phyloP scores from a whole-genome alignment of 441 rosid species.

The Flueggea neowawraea region DNA sequence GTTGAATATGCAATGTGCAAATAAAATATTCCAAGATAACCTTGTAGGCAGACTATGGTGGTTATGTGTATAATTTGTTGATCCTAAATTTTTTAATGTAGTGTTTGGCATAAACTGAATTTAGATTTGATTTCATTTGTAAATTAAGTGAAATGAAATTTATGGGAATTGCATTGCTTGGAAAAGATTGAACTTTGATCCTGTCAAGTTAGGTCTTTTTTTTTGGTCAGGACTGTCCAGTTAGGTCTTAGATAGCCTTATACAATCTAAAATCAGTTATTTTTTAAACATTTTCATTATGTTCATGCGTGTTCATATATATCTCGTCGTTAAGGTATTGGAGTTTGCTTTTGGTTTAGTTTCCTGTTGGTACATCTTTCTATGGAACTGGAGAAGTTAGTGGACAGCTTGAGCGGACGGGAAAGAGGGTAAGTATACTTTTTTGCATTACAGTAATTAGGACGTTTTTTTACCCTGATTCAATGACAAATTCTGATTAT shows the following conservation, averaged over 20 bases:
- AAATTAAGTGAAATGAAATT: no score
- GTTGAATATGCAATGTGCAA: no score
- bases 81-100: no score
- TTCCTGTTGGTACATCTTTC: conserved; percentile 78
- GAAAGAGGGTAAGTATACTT: conserved; percentile 62
- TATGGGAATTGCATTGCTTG: no score
- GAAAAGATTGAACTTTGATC: no score
- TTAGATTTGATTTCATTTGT: no score
- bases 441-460: not conserved
- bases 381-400: conserved; percentile 99
- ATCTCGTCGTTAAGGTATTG: not conserved
- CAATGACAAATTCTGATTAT: not conserved
- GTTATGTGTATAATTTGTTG: no score
- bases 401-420: conserved; percentile 94
- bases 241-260: not conserved
- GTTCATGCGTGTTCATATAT: not conserved
- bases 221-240: no score
- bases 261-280: not conserved
- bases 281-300: not conserved
- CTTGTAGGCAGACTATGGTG: no score
- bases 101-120: no score
- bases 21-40: no score
- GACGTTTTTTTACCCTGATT: not conserved
- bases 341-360: conserved; percentile 34
- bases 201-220: no score